Percentiles rank a stretch among this genome's conserved stretches.
Evolutionary conservation across 2,329 filamentous ascomycete species (phyloP).

Genomic region (Penicillium sp.): DNA sequence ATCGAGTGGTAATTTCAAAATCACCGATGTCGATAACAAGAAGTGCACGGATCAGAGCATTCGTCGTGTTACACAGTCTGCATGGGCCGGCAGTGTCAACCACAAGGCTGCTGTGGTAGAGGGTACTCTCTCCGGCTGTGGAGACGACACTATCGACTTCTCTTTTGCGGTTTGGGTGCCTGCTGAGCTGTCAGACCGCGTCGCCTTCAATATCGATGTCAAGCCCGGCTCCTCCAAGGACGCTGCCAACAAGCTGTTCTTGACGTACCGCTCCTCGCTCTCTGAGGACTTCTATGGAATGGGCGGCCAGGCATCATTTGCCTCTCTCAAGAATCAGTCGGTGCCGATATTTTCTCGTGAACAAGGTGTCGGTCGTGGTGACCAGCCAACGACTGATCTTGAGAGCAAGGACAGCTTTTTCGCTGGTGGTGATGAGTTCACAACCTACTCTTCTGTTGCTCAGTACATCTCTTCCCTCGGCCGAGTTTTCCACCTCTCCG

Average conservation of each 20-base stretch:
- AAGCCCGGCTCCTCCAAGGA: slow-evolving; percentile 6
- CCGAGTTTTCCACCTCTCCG: slow-evolving; percentile 34
- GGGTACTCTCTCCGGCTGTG: slow-evolving; percentile 23
- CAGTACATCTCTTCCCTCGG: slow-evolving; percentile 37
- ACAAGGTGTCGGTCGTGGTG: slow-evolving; percentile 30
- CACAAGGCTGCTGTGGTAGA: slow-evolving; percentile 19
- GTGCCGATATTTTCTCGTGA: slow-evolving; percentile 31
- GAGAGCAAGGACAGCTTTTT: slow-evolving; percentile 26
- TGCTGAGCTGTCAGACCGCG: slow-evolving; percentile 21
- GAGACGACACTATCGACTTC: slow-evolving; percentile 14
- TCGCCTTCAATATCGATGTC: slow-evolving; percentile 23
- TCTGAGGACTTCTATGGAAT: slow-evolving; percentile 31
- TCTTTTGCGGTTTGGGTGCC: slow-evolving; percentile 22
- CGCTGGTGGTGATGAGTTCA: slow-evolving; percentile 36
- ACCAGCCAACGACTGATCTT: slow-evolving; percentile 25
- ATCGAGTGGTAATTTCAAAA: slow-evolving; percentile 30
- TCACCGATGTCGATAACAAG: slow-evolving; percentile 23
- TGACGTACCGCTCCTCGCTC: slow-evolving; percentile 23
- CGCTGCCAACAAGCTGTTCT: slow-evolving; percentile 19
- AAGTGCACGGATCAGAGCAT: slow-evolving; percentile 25
- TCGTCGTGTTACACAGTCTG: slow-evolving; percentile 5
- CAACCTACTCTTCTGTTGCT: slow-evolving; percentile 39
- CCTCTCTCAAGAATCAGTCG: slow-evolving; percentile 30
- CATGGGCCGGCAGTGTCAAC: slow-evolving; percentile 16
- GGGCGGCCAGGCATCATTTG: slow-evolving; percentile 29